These are phyloP conservation scores for Myxozyma geophila DNA, from an alignment of 805 yeast species.

Conservation along the genomic window DNA sequence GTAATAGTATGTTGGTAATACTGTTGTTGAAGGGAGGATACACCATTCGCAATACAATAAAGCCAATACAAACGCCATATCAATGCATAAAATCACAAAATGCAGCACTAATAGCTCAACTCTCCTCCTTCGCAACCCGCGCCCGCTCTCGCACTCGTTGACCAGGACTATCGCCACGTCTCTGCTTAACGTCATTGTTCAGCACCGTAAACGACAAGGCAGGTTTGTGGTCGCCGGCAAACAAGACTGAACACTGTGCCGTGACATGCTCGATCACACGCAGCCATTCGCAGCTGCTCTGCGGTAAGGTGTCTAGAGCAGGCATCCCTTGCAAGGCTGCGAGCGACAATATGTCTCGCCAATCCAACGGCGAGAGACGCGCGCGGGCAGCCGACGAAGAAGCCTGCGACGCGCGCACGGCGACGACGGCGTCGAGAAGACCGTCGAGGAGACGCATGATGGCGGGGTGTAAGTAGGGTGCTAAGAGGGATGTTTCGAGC, in stretches of 20 bases:
- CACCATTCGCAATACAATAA: neutral
- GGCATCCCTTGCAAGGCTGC: slow-evolving; percentile 25
- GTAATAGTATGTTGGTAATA: too few species aligned
- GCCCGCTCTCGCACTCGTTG: neutral
- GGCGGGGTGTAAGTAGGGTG: slow-evolving; percentile 21
- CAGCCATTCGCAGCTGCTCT: too few species aligned
- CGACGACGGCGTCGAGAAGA: slow-evolving; percentile 11
- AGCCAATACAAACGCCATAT: neutral
- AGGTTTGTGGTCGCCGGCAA: slow-evolving; percentile 4
- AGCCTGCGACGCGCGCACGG: slow-evolving; percentile 13
- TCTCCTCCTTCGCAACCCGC: neutral
- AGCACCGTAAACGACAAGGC: neutral
- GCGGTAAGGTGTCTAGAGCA: slow-evolving; percentile 1
- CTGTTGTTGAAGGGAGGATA: neutral
- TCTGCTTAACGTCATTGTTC: slow-evolving; percentile 1
- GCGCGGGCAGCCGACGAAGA: neutral
- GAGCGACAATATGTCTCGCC: slow-evolving; percentile 18
- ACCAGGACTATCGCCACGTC: neutral
- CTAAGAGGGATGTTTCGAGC: slow-evolving; percentile 12
- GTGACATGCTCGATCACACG: too few species aligned
- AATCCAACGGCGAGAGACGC: slow-evolving; percentile 14
- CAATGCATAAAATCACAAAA: neutral
- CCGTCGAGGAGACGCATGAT: slow-evolving; percentile 19
- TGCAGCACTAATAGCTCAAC: neutral
- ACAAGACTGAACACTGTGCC: neutral